phyloP scores from a whole-genome alignment of 2,329 filamentous ascomycete species.

The Diaporthe sp. region DNA sequence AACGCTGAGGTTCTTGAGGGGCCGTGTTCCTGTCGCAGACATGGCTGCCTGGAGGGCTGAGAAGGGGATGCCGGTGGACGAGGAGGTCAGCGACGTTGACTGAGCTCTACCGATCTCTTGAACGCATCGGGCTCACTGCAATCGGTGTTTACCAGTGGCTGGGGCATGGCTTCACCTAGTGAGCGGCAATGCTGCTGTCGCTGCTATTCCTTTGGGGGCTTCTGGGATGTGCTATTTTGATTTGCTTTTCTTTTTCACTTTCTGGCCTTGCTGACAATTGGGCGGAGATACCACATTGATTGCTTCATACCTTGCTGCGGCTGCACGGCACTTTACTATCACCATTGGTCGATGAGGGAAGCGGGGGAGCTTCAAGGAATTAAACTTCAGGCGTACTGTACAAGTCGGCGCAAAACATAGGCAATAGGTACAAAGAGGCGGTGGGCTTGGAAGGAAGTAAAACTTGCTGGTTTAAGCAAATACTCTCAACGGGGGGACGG shows the following conservation, averaged over 20 bases:
- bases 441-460: not conserved
- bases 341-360: not conserved
- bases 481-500: conserved; percentile 5
- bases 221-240: conserved; percentile 5
- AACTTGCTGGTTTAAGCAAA: not conserved
- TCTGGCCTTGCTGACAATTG: not conserved
- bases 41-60: conserved; percentile 68
- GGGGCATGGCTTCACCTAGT: not conserved
- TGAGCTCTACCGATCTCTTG: not conserved
- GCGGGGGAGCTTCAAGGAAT: not conserved
- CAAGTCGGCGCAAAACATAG: not conserved
- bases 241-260: conserved; percentile 14
- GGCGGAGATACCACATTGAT: conserved; percentile 15
- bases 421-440: not conserved
- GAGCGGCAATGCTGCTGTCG: not conserved
- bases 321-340: not conserved
- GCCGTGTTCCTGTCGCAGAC: conserved; percentile 76
- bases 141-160: not conserved
- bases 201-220: not conserved
- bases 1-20: conserved; percentile 83
- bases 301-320: not conserved
- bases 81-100: conserved; percentile 49
- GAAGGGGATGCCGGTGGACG: conserved; percentile 52
- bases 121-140: not conserved
- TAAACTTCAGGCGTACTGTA: conserved; percentile 4